These are phyloP conservation scores for Ascoidea tarda DNA, from an alignment of 805 yeast species.

Conservation along the genomic window DNA sequence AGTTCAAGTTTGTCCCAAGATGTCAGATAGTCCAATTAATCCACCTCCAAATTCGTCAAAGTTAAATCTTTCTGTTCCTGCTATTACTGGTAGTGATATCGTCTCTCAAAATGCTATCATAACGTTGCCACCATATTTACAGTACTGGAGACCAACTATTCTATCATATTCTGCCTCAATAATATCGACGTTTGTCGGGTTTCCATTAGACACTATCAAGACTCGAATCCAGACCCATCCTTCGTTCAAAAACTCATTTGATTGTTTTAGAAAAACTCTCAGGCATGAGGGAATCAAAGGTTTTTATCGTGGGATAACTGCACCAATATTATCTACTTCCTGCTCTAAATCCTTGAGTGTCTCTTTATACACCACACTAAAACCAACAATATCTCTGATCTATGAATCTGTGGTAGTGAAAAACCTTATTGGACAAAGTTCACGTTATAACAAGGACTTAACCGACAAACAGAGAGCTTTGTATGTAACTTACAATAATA, in stretches of 20 bases:
- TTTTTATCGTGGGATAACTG: constrained; percentile 63
- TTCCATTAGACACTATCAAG: constrained; percentile 77
- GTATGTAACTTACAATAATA: constrained; percentile 18
- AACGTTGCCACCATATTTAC: constrained; percentile 28
- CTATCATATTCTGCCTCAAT: constrained; percentile 54
- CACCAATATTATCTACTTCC: constrained; percentile 58
- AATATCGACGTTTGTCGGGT: constrained; percentile 56
- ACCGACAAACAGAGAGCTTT: constrained; percentile 2
- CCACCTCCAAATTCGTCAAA: no score
- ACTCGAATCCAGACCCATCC: constrained; percentile 72
- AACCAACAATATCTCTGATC: constrained; percentile 21
- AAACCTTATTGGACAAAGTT: not conserved
- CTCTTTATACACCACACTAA: constrained; percentile 40
- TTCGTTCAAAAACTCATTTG: constrained; percentile 37
- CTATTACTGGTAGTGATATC: not conserved
- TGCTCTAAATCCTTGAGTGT: constrained; percentile 54
- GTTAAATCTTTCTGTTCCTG: not conserved
- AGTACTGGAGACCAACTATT: constrained; percentile 41
- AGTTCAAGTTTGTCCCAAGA: no score
- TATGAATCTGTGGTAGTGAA: not conserved
- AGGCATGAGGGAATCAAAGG: constrained; percentile 53
- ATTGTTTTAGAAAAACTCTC: constrained; percentile 44
- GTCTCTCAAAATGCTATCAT: not conserved
- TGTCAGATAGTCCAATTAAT: no score
- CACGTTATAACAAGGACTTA: not conserved